These are phyloP conservation scores for Podaxis pistillaris DNA, from an alignment of 768 basidiomycete genomes.

Conservation along the genomic window DNA sequence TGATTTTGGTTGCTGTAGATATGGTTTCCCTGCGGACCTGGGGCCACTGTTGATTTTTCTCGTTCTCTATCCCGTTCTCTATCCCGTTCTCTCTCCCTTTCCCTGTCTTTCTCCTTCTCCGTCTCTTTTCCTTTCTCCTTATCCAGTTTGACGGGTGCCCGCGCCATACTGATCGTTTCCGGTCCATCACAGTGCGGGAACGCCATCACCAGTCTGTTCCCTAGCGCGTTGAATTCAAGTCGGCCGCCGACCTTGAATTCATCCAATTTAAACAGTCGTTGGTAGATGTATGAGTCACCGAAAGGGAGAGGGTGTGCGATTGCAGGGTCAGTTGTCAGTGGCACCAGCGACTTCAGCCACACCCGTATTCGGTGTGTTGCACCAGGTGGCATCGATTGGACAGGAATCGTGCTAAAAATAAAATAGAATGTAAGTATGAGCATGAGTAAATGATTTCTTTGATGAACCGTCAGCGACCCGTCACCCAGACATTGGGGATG, in stretches of 20 bases:
- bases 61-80: background rate
- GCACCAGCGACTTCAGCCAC: conserved; percentile 54
- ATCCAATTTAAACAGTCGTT: conserved; percentile 66
- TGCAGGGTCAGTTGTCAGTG: conserved; percentile 28
- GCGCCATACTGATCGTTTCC: conserved; percentile 32
- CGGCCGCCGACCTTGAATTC: conserved; percentile 57
- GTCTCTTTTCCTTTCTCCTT: conserved; percentile 9
- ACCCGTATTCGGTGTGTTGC: conserved; percentile 64
- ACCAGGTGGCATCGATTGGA: conserved; percentile 50
- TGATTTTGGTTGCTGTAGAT: background rate
- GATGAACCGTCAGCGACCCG: background rate
- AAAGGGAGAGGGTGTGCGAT: conserved; percentile 35
- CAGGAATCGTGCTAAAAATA: conserved; percentile 48
- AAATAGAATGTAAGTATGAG: background rate
- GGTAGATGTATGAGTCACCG: conserved; percentile 54
- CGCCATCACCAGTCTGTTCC: conserved; percentile 50
- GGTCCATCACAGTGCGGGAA: conserved; percentile 34
- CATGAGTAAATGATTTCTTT: background rate
- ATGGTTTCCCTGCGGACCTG: background rate
- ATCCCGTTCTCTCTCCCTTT: background rate
- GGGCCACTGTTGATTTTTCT: background rate
- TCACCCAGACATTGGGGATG: background rate
- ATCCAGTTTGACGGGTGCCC: conserved; percentile 16
- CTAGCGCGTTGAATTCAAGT: conserved; percentile 53
- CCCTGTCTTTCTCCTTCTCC: background rate